Conservation (phyloP, 768 basidiomycete species). For the Tulasnella sp. region DNA sequence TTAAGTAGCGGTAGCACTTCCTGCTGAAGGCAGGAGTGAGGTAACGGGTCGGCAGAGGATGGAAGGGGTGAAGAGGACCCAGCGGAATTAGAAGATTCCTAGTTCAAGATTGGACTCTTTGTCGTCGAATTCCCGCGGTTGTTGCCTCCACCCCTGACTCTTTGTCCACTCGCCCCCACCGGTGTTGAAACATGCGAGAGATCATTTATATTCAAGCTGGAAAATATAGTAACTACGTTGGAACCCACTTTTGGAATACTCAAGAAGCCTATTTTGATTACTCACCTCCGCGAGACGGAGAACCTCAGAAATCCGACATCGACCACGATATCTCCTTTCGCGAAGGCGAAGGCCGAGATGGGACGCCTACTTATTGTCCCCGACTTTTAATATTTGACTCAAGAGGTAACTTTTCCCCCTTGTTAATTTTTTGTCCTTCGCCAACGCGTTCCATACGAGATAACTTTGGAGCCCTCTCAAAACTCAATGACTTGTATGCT, state of each 20-base stretch:
- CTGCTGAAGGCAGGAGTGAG: neutral
- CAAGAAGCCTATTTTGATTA: constrained; percentile 25
- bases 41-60: neutral
- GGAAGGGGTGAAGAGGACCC: neutral
- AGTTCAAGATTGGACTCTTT: neutral
- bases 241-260: constrained; percentile 30
- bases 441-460: constrained; percentile 1
- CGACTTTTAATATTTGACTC: constrained; percentile 26
- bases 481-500: constrained; percentile 21
- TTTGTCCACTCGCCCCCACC: neutral
- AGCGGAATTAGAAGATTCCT: neutral
- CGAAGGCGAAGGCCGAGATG: constrained; percentile 21
- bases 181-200: constrained; percentile 21
- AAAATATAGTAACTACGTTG: constrained; percentile 28
- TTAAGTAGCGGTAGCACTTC: neutral
- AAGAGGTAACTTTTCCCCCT: constrained; percentile 1
- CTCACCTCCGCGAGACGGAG: constrained; percentile 1
- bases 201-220: constrained; percentile 29
- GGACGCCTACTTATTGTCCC: constrained; percentile 24
- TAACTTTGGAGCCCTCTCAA: constrained; percentile 28
- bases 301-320: neutral
- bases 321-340: constrained; percentile 27
- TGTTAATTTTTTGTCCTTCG: neutral
- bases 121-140: neutral
- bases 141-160: neutral